Conservation (phyloP, 495 filamentous ascomycete genomes). For the Penicillium atrosanguineum region DNA sequence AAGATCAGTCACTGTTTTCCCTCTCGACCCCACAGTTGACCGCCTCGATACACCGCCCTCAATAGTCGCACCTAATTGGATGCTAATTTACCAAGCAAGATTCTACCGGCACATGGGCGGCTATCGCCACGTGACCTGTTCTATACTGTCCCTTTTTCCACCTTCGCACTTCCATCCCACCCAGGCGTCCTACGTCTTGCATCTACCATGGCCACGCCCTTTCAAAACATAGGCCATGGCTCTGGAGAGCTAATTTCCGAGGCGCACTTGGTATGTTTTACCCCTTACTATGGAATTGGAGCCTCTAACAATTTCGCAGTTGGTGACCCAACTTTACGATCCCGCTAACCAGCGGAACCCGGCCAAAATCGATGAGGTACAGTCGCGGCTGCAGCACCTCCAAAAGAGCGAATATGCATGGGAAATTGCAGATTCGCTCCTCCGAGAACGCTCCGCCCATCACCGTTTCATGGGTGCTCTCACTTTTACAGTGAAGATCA, state of each 20-base stretch:
- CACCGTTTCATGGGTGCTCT: conserved; percentile 92
- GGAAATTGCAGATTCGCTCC: conserved; percentile 74
- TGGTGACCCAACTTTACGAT: conserved; percentile 61
- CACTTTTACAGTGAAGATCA: conserved; percentile 90
- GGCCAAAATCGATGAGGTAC: conserved; percentile 60
- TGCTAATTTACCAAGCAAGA: background rate
- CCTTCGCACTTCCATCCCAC: conserved; percentile 11
- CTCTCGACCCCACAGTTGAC: conserved; percentile 2
- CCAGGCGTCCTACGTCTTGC: background rate
- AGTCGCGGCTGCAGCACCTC: conserved; percentile 71
- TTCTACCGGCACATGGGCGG: conserved; percentile 2
- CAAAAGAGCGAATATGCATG: conserved; percentile 80
- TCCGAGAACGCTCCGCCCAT: conserved; percentile 58
- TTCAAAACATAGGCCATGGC: background rate
- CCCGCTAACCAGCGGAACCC: conserved; percentile 54
- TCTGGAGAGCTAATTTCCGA: conserved; percentile 15
- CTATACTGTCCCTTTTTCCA: conserved; percentile 11
- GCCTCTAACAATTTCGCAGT: conserved; percentile 17
- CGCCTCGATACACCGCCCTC: background rate
- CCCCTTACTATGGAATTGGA: background rate
- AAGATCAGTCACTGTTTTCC: background rate
- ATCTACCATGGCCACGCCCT: background rate
- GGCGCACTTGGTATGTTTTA: conserved; percentile 14
- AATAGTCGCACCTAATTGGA: background rate
- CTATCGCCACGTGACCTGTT: conserved; percentile 17